These are phyloP conservation scores for Chaetomidium leptoderma DNA, from an alignment of 495 filamentous ascomycete species.

Conservation along the genomic window DNA sequence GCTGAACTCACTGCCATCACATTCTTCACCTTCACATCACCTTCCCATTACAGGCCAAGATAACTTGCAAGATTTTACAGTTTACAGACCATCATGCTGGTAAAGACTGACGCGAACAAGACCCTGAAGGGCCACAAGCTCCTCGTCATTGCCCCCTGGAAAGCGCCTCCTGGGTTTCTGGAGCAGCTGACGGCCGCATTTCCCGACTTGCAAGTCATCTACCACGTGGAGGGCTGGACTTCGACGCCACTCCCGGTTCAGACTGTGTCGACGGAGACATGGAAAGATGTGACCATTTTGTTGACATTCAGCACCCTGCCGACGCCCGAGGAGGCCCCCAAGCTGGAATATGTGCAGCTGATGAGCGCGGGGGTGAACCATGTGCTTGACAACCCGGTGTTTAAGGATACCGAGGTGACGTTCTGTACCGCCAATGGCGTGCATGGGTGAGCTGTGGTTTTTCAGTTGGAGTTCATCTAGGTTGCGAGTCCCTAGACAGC, in stretches of 20 bases:
- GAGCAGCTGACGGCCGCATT: constrained; percentile 45
- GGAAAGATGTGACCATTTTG: constrained; percentile 59
- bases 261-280: constrained; percentile 40
- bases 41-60: not conserved
- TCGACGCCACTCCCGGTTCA: not conserved
- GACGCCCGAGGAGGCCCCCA: constrained; percentile 43
- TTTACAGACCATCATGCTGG: not conserved
- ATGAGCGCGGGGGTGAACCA: constrained; percentile 72
- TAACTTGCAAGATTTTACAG: not conserved
- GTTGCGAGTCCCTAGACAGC: no score
- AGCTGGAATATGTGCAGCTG: constrained; percentile 69
- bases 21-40: not conserved
- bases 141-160: constrained; percentile 45
- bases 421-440: constrained; percentile 73
- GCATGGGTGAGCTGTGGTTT: constrained; percentile 61
- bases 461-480: no score
- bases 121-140: constrained; percentile 44
- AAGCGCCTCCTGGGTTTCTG: constrained; percentile 37
- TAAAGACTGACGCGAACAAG: constrained; percentile 26
- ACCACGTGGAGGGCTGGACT: constrained; percentile 16
- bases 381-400: constrained; percentile 57
- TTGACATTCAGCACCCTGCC: constrained; percentile 54
- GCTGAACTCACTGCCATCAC: not conserved
- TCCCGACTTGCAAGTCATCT: constrained; percentile 48
- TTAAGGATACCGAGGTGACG: constrained; percentile 56